A percentile compares a stretch with the other conserved stretches of the same genome.
phyloP scores from a whole-genome alignment of 257 asterid genomes.

The Solanum sparsipilum region DNA sequence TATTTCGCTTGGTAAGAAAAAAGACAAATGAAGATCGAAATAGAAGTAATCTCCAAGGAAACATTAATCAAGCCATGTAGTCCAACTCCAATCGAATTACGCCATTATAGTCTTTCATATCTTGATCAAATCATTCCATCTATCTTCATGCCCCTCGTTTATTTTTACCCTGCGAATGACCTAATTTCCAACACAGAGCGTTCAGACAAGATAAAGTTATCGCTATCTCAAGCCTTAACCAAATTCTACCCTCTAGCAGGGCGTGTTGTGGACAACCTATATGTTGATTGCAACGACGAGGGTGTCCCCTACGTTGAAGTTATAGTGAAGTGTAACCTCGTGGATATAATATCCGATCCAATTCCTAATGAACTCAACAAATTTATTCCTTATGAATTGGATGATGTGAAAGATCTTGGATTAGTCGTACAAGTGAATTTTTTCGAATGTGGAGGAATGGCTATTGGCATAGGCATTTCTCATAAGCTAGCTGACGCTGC shows the following conservation, averaged over 20 bases:
- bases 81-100: constrained; percentile 17
- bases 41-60: constrained; percentile 19
- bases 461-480: not conserved
- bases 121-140: constrained; percentile 43
- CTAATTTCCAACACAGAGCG: not conserved
- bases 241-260: not conserved
- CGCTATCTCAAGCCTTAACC: not conserved
- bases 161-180: not conserved
- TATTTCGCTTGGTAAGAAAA: not conserved
- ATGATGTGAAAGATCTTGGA: not conserved
- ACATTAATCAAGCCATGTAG: constrained; percentile 25
- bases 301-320: not conserved
- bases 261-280: not conserved
- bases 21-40: constrained; percentile 8
- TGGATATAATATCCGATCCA: not conserved
- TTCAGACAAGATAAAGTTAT: not conserved
- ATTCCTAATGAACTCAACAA: not conserved
- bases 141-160: not conserved
- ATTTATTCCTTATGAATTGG: not conserved
- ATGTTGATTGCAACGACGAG: not conserved
- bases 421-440: not conserved
- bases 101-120: constrained; percentile 26
- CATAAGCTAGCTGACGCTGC: not conserved
- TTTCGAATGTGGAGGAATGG: not conserved
- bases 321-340: not conserved